phyloP scores from a whole-genome alignment of 192 early-diverging fungal species.

The Backusella sp. region DNA sequence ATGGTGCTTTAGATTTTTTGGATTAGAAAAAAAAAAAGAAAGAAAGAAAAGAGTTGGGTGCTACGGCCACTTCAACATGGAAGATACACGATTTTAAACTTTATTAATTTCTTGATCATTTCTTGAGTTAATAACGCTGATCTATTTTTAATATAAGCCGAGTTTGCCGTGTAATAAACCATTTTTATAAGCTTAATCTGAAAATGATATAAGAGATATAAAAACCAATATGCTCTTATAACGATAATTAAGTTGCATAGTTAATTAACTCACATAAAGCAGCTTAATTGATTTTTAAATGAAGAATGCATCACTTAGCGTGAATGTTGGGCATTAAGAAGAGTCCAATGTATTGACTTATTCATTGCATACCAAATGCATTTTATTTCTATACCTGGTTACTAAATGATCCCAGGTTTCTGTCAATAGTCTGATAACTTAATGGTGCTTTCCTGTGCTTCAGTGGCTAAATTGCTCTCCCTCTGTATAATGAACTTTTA shows the following conservation, averaged over 20 bases:
- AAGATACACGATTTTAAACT: not conserved
- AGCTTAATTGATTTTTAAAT: not conserved
- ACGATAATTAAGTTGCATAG: not conserved
- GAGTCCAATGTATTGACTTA: not conserved
- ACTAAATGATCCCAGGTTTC: not conserved
- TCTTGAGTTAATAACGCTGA: not conserved
- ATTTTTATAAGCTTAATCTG: not conserved
- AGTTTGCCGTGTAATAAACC: not conserved
- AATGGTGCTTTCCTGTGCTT: not conserved
- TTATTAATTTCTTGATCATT: not conserved
- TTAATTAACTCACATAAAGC: constrained; percentile 5
- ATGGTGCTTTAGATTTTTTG: not conserved
- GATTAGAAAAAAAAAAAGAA: not conserved
- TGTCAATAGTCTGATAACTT: not conserved
- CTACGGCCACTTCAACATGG: too few species aligned
- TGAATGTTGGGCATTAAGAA: not conserved
- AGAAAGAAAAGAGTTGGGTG: not conserved
- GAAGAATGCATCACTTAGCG: not conserved
- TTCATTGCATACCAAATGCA: not conserved
- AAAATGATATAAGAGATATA: not conserved
- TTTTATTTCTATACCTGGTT: not conserved
- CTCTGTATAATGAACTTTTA: not conserved
- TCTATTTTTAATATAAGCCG: not conserved
- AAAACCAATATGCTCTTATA: not conserved
- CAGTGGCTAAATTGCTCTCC: not conserved